These are phyloP conservation scores for Millerago galiae DNA, from an alignment of 805 yeast genomes.

Conservation along the genomic window DNA sequence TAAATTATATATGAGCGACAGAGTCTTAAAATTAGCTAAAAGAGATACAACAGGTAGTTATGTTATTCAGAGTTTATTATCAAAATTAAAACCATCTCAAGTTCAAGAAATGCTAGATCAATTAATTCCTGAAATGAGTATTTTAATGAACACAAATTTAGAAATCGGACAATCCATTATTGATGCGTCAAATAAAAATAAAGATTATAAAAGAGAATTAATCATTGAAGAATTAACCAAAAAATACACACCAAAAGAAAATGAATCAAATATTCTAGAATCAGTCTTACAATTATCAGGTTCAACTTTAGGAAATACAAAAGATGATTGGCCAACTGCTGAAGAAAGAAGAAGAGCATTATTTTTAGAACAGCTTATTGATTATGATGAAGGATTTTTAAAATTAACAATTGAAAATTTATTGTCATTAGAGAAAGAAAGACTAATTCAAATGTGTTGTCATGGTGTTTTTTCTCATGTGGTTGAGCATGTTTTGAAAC, in stretches of 20 bases:
- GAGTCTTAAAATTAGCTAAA: constrained; percentile 66
- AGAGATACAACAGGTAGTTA: constrained; percentile 83
- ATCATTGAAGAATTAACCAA: constrained; percentile 44
- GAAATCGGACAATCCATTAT: constrained; percentile 63
- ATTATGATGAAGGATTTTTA: constrained; percentile 57
- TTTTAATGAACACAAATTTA: constrained; percentile 57
- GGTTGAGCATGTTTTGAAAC: constrained; percentile 58
- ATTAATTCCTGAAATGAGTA: constrained; percentile 59
- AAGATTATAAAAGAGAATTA: constrained; percentile 52
- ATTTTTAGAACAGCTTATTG: constrained; percentile 66
- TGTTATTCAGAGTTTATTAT: constrained; percentile 66
- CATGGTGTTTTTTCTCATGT: constrained; percentile 93
- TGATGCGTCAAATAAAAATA: constrained; percentile 55
- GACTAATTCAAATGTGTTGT: constrained; percentile 64
- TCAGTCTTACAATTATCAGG: constrained; percentile 56
- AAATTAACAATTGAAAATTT: constrained; percentile 53
- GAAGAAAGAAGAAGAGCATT: constrained; percentile 78
- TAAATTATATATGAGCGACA: constrained; percentile 62
- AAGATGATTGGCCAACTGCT: constrained; percentile 88
- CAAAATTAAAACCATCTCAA: constrained; percentile 56
- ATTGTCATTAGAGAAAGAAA: constrained; percentile 52
- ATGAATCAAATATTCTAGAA: constrained; percentile 46
- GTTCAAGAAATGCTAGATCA: constrained; percentile 56
- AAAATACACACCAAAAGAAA: constrained; percentile 36
- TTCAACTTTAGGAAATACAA: constrained; percentile 75